These are phyloP conservation scores for Salix arbutifolia DNA, from an alignment of 345 rosid genomes.

Conservation along the genomic window DNA sequence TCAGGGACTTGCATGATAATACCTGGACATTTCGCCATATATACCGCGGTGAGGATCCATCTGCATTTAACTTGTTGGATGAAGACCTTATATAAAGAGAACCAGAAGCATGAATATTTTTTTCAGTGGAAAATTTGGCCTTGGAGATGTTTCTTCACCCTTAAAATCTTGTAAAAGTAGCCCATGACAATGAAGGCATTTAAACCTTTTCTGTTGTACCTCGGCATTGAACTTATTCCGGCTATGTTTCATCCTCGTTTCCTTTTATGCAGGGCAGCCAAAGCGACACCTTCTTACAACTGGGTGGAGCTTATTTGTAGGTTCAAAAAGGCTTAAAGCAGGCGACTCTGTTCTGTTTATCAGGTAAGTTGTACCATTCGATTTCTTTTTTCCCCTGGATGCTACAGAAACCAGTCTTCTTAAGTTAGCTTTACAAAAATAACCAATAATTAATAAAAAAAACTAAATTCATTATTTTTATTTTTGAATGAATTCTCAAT, in stretches of 20 bases:
- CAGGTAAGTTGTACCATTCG: conserved; percentile 40
- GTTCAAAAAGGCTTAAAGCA: conserved; percentile 91
- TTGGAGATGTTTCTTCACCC: not conserved
- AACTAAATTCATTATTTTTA: not conserved
- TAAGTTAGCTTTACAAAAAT: not conserved
- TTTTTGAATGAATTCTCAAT: not conserved
- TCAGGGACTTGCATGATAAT: conserved; percentile 85
- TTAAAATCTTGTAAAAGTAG: not conserved
- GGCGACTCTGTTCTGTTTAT: conserved; percentile 96
- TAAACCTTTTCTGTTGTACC: no score
- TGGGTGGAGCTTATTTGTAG: conserved; percentile 96
- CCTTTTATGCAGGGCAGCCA: conserved; percentile 74
- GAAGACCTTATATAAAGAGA: not conserved
- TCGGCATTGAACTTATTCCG: not conserved
- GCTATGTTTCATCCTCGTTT: conserved; percentile 1
- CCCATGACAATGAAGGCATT: not conserved
- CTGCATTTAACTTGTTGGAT: not conserved
- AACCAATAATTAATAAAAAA: not conserved
- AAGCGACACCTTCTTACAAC: conserved; percentile 96
- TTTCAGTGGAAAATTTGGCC: not conserved
- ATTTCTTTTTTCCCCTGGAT: not conserved
- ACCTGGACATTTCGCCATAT: conserved; percentile 98
- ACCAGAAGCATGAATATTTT: not conserved
- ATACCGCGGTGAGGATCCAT: conserved; percentile 61
- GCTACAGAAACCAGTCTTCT: not conserved